Conservation (phyloP, 306 rosid species). For the Parietaria judaica region DNA sequence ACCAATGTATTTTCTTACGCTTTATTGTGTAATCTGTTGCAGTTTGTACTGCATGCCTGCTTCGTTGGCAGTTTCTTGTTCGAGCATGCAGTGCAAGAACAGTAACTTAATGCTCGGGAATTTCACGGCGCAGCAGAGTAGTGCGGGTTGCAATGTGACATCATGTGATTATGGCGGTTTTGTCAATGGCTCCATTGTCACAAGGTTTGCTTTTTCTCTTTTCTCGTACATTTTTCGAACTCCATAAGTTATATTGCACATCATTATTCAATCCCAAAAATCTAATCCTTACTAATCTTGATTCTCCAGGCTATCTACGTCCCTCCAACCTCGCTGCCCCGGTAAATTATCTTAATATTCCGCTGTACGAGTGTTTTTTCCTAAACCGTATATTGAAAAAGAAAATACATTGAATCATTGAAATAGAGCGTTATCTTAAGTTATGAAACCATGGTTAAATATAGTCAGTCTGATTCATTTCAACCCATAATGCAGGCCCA, state of each 20-base stretch:
- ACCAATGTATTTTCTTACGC: background rate
- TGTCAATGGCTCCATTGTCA: conserved; percentile 69
- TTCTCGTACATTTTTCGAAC: background rate
- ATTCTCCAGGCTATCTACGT: conserved; percentile 55
- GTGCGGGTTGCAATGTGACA: conserved; percentile 88
- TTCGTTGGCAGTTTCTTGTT: conserved; percentile 87
- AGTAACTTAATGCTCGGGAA: conserved; percentile 93
- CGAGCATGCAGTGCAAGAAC: conserved; percentile 88
- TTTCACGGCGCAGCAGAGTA: conserved; percentile 55
- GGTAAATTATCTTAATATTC: conserved; percentile 35
- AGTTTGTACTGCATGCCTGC: conserved; percentile 98
- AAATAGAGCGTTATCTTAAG: no score
- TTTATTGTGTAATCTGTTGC: conserved; percentile 20
- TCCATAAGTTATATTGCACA: background rate
- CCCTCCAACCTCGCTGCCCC: conserved; percentile 94
- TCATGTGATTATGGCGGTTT: conserved; percentile 77
- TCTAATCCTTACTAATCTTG: conserved; percentile 12
- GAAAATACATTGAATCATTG: no score
- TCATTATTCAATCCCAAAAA: no score
- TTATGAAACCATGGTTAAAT: no score
- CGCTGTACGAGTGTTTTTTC: background rate
- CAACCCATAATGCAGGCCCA: conserved; percentile 44
- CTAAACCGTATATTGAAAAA: no score
- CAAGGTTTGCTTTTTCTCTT: conserved; percentile 42
- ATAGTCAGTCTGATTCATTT: background rate